These are phyloP conservation scores for Ophiocordyceps robertsii DNA, from an alignment of 2,329 filamentous ascomycete species.

Conservation along the genomic window DNA sequence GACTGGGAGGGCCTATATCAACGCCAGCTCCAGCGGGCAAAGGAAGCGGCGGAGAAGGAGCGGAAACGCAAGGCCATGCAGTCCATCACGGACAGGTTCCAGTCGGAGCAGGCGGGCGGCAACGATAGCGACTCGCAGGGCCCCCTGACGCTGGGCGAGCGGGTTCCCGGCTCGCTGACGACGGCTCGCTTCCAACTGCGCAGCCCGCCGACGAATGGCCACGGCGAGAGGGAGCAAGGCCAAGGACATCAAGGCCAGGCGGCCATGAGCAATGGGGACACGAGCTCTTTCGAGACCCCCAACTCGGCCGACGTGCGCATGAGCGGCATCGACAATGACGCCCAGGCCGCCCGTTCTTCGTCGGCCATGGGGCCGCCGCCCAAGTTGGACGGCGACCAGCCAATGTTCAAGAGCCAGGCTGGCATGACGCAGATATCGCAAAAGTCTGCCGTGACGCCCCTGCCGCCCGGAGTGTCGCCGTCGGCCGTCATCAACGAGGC, in stretches of 20 bases:
- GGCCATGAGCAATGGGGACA: constrained; percentile 41
- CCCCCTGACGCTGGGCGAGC: constrained; percentile 49
- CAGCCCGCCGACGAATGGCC: constrained; percentile 47
- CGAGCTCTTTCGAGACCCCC: constrained; percentile 32
- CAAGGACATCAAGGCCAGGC: constrained; percentile 17
- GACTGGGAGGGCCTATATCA: constrained; percentile 76
- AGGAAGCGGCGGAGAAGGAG: constrained; percentile 44
- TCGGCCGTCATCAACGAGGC: constrained; percentile 64
- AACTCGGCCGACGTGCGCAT: constrained; percentile 46
- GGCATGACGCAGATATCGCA: constrained; percentile 51
- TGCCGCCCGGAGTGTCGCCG: constrained; percentile 44
- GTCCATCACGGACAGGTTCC: constrained; percentile 33
- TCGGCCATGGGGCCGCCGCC: constrained; percentile 36
- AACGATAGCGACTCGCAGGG: constrained; percentile 42
- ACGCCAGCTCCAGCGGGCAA: constrained; percentile 54
- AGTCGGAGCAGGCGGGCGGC: constrained; percentile 34
- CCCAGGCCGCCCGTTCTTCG: constrained; percentile 30
- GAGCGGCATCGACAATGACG: constrained; percentile 38
- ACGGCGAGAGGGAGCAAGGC: constrained; percentile 19
- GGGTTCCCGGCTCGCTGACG: constrained; percentile 41
- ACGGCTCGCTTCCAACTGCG: constrained; percentile 41
- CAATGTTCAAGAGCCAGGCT: constrained; percentile 21
- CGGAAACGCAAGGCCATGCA: constrained; percentile 51
- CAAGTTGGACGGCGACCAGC: constrained; percentile 19
- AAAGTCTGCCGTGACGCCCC: constrained; percentile 42